Conservation (phyloP, 345 rosid genomes). For the Salix udensis region DNA sequence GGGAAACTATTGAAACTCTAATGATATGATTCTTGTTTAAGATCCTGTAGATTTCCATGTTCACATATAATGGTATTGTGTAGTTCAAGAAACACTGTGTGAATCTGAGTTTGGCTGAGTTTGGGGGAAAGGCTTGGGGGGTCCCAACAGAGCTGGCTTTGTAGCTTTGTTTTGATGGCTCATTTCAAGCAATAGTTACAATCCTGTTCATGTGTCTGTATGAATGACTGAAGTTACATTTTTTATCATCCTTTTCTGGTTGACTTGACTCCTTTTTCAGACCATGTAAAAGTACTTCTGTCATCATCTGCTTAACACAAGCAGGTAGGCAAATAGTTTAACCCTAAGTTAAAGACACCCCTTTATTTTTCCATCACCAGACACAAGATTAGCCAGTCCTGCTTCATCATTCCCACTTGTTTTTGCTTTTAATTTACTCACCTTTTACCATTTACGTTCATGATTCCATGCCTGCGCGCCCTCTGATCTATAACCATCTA, state of each 20-base stretch:
- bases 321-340: background rate
- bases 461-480: too few relatives aligned
- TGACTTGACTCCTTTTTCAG: constrained; percentile 9
- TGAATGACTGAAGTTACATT: constrained; percentile 23
- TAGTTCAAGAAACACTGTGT: background rate
- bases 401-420: background rate
- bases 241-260: constrained; percentile 14
- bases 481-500: too few relatives aligned
- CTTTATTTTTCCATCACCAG: background rate
- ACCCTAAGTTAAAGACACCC: background rate
- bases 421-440: background rate
- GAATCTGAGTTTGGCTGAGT: too few relatives aligned
- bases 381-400: background rate
- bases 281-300: background rate
- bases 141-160: constrained; percentile 13
- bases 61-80: background rate
- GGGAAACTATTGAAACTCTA: background rate
- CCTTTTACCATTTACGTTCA: too few relatives aligned
- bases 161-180: constrained; percentile 8
- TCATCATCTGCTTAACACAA: background rate
- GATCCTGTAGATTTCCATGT: background rate
- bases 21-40: background rate
- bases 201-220: constrained; percentile 3
- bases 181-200: constrained; percentile 25
- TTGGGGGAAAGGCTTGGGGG: background rate